Percentiles rank a stretch among this genome's conserved stretches.
phyloP scores from a whole-genome alignment of 345 rosid genomes.

The Anacardium occidentale region DNA sequence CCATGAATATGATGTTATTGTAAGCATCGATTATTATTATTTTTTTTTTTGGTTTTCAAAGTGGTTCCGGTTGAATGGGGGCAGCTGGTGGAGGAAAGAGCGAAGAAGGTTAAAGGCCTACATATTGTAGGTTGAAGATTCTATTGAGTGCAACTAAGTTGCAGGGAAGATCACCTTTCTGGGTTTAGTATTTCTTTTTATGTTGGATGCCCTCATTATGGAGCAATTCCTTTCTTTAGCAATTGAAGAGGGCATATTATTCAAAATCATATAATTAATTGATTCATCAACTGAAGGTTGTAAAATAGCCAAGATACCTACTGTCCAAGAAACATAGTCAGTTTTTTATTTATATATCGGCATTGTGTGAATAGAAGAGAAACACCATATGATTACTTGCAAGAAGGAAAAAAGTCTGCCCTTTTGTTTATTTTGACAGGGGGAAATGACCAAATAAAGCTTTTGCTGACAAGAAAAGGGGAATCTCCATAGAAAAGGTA shows the following conservation, averaged over 20 bases:
- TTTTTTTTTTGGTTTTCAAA: neutral
- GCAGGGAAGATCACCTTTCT: slow-evolving; percentile 49
- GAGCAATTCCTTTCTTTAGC: slow-evolving; percentile 74
- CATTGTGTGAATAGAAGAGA: neutral
- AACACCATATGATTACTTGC: neutral
- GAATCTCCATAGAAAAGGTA: neutral
- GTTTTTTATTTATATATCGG: neutral
- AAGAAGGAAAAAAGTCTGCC: neutral
- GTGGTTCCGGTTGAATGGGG: neutral
- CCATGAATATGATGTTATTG: neutral
- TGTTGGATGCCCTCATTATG: slow-evolving; percentile 35
- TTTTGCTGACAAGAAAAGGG: slow-evolving; percentile 1
- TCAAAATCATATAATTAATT: too few relatives aligned
- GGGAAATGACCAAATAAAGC: neutral
- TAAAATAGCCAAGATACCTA: slow-evolving; percentile 8
- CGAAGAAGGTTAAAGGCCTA: neutral
- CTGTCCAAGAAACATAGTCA: neutral
- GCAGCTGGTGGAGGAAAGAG: neutral
- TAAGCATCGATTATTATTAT: neutral
- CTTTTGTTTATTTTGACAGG: neutral
- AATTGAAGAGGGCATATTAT: neutral
- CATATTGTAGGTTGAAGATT: slow-evolving; percentile 26
- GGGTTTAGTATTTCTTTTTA: slow-evolving; percentile 57
- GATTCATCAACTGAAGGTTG: neutral
- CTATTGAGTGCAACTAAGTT: slow-evolving; percentile 35